phyloP scores from a whole-genome alignment of 495 filamentous ascomycete species.

The Xylona heveae region DNA sequence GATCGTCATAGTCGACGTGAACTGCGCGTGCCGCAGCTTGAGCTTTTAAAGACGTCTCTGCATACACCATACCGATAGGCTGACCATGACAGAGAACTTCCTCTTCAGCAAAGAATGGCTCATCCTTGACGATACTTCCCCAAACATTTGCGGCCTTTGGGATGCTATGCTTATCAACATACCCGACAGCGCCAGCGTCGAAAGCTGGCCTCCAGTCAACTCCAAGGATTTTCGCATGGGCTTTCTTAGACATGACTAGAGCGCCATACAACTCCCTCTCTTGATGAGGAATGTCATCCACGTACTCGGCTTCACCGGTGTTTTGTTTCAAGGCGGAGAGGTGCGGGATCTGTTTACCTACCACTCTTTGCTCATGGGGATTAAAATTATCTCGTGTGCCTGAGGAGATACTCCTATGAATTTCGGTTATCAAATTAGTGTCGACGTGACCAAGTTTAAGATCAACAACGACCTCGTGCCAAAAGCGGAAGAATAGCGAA shows the following conservation, averaged over 20 bases:
- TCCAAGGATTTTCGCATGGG: constrained; percentile 19
- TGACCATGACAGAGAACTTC: constrained; percentile 17
- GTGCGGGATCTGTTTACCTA: constrained; percentile 21
- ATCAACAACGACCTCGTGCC: constrained; percentile 33
- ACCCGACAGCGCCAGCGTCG: constrained; percentile 20
- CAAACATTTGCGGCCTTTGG: constrained; percentile 16
- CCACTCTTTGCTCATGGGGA: constrained; percentile 18
- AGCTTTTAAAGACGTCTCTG: constrained; percentile 18
- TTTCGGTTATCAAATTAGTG: constrained; percentile 31
- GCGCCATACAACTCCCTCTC: constrained; percentile 18
- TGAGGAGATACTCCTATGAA: constrained; percentile 35
- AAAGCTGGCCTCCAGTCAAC: constrained; percentile 19
- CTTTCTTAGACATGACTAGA: constrained; percentile 16
- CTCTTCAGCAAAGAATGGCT: constrained; percentile 20
- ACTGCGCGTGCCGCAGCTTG: constrained; percentile 17
- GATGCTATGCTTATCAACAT: constrained; percentile 18
- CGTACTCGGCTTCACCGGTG: constrained; percentile 21
- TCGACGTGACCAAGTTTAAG: constrained; percentile 19
- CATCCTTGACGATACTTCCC: constrained; percentile 17
- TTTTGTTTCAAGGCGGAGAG: constrained; percentile 20
- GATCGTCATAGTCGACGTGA: constrained; percentile 16
- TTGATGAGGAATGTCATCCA: constrained; percentile 18
- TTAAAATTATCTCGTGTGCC: constrained; percentile 30
- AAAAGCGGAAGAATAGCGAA: constrained; percentile 75
- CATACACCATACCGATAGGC: constrained; percentile 19